Conservation (phyloP, 495 filamentous ascomycete genomes). For the Glarea lozoyensis region DNA sequence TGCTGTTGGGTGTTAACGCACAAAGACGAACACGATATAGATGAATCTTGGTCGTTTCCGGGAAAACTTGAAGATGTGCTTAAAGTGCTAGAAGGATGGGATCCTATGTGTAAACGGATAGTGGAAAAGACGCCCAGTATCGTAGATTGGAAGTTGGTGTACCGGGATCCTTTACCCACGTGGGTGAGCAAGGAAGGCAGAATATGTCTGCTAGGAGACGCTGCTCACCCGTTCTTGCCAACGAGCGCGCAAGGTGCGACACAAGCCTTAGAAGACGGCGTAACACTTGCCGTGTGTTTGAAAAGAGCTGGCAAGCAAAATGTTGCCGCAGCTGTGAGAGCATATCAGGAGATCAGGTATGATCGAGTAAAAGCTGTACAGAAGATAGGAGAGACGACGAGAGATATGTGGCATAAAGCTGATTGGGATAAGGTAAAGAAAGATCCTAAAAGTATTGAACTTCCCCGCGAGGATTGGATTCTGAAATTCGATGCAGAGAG, state of each 20-base stretch:
- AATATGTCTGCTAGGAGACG: slow-evolving; percentile 50
- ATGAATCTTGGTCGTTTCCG: slow-evolving; percentile 58
- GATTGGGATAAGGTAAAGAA: slow-evolving; percentile 46
- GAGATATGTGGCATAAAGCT: slow-evolving; percentile 53
- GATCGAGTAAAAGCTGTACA: slow-evolving; percentile 44
- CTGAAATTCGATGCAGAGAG: slow-evolving; percentile 51
- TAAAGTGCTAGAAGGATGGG: slow-evolving; percentile 53
- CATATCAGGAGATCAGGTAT: slow-evolving; percentile 41
- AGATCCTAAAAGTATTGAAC: slow-evolving; percentile 45
- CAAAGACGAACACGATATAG: slow-evolving; percentile 44
- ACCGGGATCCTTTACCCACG: slow-evolving; percentile 51
- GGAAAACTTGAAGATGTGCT: slow-evolving; percentile 53
- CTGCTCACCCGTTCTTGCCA: slow-evolving; percentile 57
- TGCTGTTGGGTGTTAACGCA: slow-evolving; percentile 67
- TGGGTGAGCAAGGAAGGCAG: slow-evolving; percentile 52
- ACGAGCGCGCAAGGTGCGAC: slow-evolving; percentile 55
- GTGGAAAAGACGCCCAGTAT: slow-evolving; percentile 49
- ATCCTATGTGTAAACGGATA: slow-evolving; percentile 48
- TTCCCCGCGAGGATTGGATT: slow-evolving; percentile 49
- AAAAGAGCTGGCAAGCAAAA: slow-evolving; percentile 29
- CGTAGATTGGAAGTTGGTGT: slow-evolving; percentile 62
- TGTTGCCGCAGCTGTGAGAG: slow-evolving; percentile 32
- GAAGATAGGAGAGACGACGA: slow-evolving; percentile 45
- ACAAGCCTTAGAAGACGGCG: slow-evolving; percentile 56
- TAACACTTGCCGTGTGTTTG: slow-evolving; percentile 57